These are phyloP conservation scores for Fusarium agapanthi DNA, from an alignment of 2,329 filamentous ascomycete species.

Conservation along the genomic window DNA sequence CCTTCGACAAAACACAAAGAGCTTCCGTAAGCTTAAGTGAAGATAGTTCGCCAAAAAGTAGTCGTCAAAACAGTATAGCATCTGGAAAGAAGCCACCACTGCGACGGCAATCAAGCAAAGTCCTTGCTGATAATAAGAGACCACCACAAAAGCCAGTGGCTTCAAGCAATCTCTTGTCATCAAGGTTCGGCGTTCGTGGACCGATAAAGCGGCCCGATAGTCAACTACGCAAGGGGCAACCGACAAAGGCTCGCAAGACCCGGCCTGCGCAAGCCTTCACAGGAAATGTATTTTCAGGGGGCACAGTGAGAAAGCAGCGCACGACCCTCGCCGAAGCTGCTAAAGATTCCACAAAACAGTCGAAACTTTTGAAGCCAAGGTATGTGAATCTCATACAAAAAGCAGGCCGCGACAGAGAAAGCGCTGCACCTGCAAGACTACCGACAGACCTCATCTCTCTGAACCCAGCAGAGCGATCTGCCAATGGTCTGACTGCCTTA, in stretches of 20 bases:
- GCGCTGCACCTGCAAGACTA: constrained; percentile 50
- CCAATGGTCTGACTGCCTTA: neutral
- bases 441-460: constrained; percentile 44
- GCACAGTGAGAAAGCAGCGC: constrained; percentile 51
- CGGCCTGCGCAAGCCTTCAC: constrained; percentile 12
- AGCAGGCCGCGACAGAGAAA: constrained; percentile 54
- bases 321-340: constrained; percentile 50
- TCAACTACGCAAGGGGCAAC: neutral
- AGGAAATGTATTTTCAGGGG: constrained; percentile 57
- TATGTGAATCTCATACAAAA: constrained; percentile 53
- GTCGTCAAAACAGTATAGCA: constrained; percentile 4
- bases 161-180: constrained; percentile 4
- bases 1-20: neutral
- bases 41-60: neutral
- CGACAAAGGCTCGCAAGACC: constrained; percentile 12
- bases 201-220: neutral
- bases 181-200: constrained; percentile 14
- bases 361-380: constrained; percentile 52
- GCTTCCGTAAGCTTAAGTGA: neutral
- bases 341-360: constrained; percentile 51
- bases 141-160: constrained; percentile 1
- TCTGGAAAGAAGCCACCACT: neutral
- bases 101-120: constrained; percentile 1
- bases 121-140: neutral
- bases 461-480: constrained; percentile 34